phyloP scores from a whole-genome alignment of 1,139 yeast species.

The Oligophagozyma castellii region DNA sequence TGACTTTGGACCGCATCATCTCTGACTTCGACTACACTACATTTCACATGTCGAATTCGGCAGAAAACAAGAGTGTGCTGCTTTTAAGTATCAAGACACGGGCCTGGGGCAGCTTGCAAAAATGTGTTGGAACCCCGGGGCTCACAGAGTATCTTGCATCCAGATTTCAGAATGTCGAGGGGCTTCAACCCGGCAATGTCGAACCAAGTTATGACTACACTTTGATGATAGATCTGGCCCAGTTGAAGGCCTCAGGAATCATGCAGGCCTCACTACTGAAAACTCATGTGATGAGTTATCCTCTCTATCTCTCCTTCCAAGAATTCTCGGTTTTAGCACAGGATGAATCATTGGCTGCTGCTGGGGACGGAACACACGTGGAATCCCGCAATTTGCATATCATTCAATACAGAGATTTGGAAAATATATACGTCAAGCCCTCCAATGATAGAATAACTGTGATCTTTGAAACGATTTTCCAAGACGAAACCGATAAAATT shows the following conservation, averaged over 20 bases:
- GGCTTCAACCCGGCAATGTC: slow-evolving; percentile 20
- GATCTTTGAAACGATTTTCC: slow-evolving; percentile 83
- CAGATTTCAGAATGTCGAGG: slow-evolving; percentile 11
- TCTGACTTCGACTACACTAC: slow-evolving; percentile 95
- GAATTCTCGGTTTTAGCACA: slow-evolving; percentile 62
- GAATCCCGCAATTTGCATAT: slow-evolving; percentile 48
- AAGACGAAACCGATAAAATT: slow-evolving; percentile 92
- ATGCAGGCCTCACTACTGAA: slow-evolving; percentile 60
- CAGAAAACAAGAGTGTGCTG: slow-evolving; percentile 12
- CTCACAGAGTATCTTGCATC: slow-evolving; percentile 13
- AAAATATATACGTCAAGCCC: slow-evolving; percentile 80
- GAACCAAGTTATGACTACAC: slow-evolving; percentile 82
- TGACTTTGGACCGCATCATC: slow-evolving; percentile 74
- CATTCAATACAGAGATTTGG: slow-evolving; percentile 84
- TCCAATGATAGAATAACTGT: slow-evolving; percentile 95
- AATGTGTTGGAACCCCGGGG: slow-evolving; percentile 11
- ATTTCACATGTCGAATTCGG: slow-evolving; percentile 75
- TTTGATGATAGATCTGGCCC: slow-evolving; percentile 47
- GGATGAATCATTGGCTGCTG: slow-evolving; percentile 8
- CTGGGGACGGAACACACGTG: slow-evolving; percentile 1
- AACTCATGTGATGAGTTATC: slow-evolving; percentile 82
- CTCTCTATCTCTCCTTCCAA: slow-evolving; percentile 74
- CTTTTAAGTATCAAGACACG: slow-evolving; percentile 33
- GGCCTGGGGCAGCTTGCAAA: slow-evolving; percentile 25
- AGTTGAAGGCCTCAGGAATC: slow-evolving; percentile 30